phyloP scores from a whole-genome alignment of 805 yeast genomes.

The Saccharomyces eubayanus region DNA sequence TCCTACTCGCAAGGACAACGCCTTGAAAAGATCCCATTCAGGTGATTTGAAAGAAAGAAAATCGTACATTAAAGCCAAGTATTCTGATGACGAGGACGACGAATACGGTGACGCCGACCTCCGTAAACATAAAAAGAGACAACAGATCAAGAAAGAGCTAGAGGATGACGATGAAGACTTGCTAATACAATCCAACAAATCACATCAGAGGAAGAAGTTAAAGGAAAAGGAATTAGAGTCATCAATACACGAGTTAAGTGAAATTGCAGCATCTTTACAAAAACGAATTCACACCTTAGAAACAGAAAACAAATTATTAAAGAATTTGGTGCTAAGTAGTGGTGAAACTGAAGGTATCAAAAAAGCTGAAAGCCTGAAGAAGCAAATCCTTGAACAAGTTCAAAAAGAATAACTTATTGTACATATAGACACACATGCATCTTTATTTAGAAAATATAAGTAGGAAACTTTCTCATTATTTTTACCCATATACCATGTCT shows the following conservation, averaged over 20 bases:
- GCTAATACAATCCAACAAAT: constrained; percentile 3
- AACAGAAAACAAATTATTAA: constrained; percentile 84
- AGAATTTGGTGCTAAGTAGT: constrained; percentile 76
- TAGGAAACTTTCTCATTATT: neutral
- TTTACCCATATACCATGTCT: neutral
- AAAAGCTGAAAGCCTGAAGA: constrained; percentile 44
- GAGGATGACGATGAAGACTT: neutral
- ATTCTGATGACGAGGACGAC: neutral
- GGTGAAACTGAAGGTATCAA: constrained; percentile 46
- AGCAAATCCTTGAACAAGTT: constrained; percentile 15
- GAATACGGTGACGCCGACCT: neutral
- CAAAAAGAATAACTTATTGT: neutral
- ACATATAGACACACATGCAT: neutral
- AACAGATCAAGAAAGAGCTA: neutral
- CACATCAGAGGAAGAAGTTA: constrained; percentile 62
- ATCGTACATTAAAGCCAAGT: neutral
- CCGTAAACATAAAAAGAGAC: neutral
- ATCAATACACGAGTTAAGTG: constrained; percentile 62
- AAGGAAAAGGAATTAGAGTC: constrained; percentile 88
- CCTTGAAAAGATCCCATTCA: neutral
- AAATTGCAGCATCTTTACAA: constrained; percentile 57
- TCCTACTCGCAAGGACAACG: neutral
- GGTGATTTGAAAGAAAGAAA: neutral
- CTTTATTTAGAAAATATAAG: neutral
- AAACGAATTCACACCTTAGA: constrained; percentile 73